Conservation (phyloP, 169 alveolate species). For the Cryptosporidium xiaoi region DNA sequence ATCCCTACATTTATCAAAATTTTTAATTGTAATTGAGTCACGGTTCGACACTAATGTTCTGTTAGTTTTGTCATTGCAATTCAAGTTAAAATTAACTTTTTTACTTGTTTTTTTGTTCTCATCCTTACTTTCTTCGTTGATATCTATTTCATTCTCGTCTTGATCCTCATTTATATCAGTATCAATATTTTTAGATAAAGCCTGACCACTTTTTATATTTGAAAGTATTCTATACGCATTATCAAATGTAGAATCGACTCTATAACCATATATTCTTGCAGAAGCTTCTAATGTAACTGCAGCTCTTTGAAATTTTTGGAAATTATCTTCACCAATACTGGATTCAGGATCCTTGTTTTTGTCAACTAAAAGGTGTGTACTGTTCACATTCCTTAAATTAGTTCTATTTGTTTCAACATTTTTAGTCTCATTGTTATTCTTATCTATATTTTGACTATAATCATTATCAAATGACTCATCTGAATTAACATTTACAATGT, state of each 20-base stretch:
- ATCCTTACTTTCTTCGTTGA: background rate
- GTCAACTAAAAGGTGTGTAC: background rate
- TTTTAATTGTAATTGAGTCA: constrained; percentile 20
- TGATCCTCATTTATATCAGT: constrained; percentile 5
- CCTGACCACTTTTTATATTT: constrained; percentile 44
- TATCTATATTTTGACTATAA: background rate
- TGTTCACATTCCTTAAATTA: background rate
- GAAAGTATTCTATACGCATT: constrained; percentile 65
- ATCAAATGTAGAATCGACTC: constrained; percentile 68
- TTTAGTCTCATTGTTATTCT: background rate
- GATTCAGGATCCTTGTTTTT: background rate
- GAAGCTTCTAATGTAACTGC: constrained; percentile 73
- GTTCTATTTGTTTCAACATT: background rate
- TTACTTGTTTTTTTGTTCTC: background rate
- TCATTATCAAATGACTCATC: background rate
- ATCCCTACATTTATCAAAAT: constrained; percentile 42
- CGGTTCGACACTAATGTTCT: constrained; percentile 21
- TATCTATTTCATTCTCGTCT: background rate
- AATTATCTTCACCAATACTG: background rate
- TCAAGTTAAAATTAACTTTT: background rate
- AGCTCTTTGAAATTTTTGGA: constrained; percentile 67
- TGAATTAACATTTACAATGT: constrained; percentile 78
- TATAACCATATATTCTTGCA: constrained; percentile 71
- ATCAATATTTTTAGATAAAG: constrained; percentile 8
- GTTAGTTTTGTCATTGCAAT: background rate